A percentile compares a stretch with the other conserved stretches of the same genome.
Evolutionary conservation across 345 rosid genomes (phyloP).

Genomic region (Euphorbia tirucalli): DNA sequence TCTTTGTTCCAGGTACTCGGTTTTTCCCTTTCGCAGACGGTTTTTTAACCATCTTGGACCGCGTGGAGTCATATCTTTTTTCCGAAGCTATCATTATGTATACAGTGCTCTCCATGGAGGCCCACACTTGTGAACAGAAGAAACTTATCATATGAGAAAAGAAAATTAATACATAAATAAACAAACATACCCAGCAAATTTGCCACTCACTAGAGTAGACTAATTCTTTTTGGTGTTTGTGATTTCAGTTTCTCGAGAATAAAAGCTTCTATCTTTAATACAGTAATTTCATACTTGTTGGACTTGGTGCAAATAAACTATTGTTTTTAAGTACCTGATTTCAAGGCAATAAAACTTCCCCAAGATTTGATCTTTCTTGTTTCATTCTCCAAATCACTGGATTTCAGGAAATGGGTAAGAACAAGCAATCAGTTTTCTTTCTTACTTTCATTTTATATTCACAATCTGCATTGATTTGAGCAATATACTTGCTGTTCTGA

Average conservation of each 20-base stretch:
- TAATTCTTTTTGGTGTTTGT: conserved; percentile 26
- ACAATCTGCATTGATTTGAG: conserved; percentile 14
- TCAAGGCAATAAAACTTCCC: conserved; percentile 25
- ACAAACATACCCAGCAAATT: conserved; percentile 27
- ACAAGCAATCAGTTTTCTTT: too few relatives aligned
- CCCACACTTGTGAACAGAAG: conserved; percentile 36
- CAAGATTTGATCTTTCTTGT: conserved; percentile 18
- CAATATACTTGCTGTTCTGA: conserved; percentile 2
- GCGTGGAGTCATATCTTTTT: too few relatives aligned
- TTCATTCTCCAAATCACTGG: conserved; percentile 20
- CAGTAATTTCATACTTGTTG: too few relatives aligned
- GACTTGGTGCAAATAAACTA: too few relatives aligned
- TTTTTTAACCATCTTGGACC: too few relatives aligned
- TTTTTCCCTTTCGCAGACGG: too few relatives aligned
- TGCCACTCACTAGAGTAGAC: conserved; percentile 9
- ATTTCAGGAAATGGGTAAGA: conserved; percentile 41
- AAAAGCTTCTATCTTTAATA: conserved; percentile 1
- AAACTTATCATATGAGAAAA: conserved; percentile 25
- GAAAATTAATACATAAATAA: conserved; percentile 26
- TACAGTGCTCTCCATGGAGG: conserved; percentile 17
- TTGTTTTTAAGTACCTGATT: conserved; percentile 25
- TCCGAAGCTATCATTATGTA: too few relatives aligned
- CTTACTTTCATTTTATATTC: background rate
- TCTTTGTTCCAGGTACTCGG: too few relatives aligned
- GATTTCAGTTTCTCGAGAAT: conserved; percentile 31